phyloP scores from a whole-genome alignment of 2,329 filamentous ascomycete genomes.

The Talaromyces piceae region DNA sequence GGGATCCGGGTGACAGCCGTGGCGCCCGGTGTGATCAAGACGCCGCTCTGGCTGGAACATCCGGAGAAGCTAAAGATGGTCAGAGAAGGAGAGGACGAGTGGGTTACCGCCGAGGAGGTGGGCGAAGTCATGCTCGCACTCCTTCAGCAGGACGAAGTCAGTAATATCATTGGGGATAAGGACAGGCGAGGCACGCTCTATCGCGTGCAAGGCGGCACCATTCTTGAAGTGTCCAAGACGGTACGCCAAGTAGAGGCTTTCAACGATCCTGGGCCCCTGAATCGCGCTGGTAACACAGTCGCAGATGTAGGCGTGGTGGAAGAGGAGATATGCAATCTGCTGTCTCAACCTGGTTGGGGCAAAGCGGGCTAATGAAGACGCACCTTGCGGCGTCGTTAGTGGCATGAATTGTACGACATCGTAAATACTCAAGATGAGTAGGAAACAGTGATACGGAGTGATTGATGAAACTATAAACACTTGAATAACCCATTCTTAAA shows the following conservation, averaged over 20 bases:
- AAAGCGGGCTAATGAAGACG: constrained; percentile 24
- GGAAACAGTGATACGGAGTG: too few species aligned
- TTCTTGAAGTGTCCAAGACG: constrained; percentile 51
- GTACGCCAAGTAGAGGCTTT: constrained; percentile 45
- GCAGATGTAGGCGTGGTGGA: constrained; percentile 35
- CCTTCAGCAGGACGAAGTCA: constrained; percentile 42
- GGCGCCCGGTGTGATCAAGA: constrained; percentile 54
- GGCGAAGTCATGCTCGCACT: constrained; percentile 52
- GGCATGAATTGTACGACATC: not conserved
- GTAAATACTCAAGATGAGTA: not conserved
- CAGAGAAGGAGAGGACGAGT: constrained; percentile 42
- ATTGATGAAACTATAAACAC: too few species aligned
- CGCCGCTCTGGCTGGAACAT: constrained; percentile 55
- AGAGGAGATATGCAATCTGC: constrained; percentile 44
- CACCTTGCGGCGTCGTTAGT: not conserved
- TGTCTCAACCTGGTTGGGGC: constrained; percentile 46
- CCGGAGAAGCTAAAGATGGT: constrained; percentile 52
- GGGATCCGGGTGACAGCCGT: constrained; percentile 54
- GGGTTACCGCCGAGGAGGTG: constrained; percentile 56
- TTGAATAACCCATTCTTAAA: too few species aligned
- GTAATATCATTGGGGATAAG: constrained; percentile 27
- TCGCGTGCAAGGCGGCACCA: constrained; percentile 41
- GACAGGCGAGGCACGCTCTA: constrained; percentile 23
- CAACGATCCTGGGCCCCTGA: constrained; percentile 48
- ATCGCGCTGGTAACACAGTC: constrained; percentile 39